Conservation (phyloP, 2,329 filamentous ascomycete species). For the Helicocarpus griseus region DNA sequence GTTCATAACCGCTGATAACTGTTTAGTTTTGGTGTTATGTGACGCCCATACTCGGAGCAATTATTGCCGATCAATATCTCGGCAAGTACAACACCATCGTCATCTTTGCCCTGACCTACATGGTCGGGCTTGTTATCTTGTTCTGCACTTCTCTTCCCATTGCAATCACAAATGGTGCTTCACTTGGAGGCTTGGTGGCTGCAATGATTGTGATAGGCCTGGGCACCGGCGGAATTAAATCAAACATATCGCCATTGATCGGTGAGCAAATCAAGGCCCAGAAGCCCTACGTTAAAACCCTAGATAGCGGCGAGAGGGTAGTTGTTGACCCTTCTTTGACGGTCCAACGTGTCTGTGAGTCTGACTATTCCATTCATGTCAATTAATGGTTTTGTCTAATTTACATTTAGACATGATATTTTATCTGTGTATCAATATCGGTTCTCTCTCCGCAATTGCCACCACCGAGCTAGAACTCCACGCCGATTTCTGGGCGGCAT, state of each 20-base stretch:
- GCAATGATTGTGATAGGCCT: slow-evolving; percentile 55
- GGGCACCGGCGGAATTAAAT: slow-evolving; percentile 59
- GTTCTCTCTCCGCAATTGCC: slow-evolving; percentile 56
- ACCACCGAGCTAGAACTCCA: slow-evolving; percentile 60
- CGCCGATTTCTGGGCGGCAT: slow-evolving; percentile 58
- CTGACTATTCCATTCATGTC: background rate
- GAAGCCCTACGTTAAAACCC: slow-evolving; percentile 39
- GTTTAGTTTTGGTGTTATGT: slow-evolving; percentile 44
- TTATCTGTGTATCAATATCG: slow-evolving; percentile 64
- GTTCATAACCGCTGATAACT: background rate
- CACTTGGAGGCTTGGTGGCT: slow-evolving; percentile 45
- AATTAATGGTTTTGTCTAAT: background rate
- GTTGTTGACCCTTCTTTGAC: slow-evolving; percentile 59
- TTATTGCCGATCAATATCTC: slow-evolving; percentile 50
- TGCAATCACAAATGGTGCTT: slow-evolving; percentile 40
- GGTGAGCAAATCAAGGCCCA: slow-evolving; percentile 56
- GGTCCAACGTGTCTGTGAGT: slow-evolving; percentile 49
- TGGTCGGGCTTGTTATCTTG: slow-evolving; percentile 46
- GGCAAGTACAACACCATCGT: slow-evolving; percentile 53
- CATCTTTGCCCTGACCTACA: slow-evolving; percentile 48
- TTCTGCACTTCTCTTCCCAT: slow-evolving; percentile 45
- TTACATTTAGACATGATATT: slow-evolving; percentile 51
- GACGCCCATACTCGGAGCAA: slow-evolving; percentile 48
- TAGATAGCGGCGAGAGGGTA: slow-evolving; percentile 43
- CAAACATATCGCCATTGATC: slow-evolving; percentile 51